Evolutionary conservation across 2,329 filamentous ascomycete species (phyloP).

Genomic region (Xylaria sp.): DNA sequence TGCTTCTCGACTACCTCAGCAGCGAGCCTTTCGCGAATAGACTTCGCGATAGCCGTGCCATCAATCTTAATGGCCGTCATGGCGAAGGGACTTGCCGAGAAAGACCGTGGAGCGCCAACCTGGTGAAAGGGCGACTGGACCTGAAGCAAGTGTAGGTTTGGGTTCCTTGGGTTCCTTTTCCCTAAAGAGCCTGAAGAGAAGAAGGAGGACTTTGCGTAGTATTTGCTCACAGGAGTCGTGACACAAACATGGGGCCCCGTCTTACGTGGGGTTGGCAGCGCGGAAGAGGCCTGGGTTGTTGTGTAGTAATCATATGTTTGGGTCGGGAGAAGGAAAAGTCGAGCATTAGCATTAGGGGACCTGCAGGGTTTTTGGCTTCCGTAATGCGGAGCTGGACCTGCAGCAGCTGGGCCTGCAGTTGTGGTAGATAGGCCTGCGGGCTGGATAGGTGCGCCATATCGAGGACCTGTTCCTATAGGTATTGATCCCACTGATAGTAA

Average conservation of each 20-base stretch:
- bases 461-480: neutral
- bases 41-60: constrained; percentile 93
- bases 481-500: neutral
- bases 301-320: constrained; percentile 34
- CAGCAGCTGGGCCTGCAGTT: neutral
- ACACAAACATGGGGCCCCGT: constrained; percentile 23
- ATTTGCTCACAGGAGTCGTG: constrained; percentile 27
- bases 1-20: constrained; percentile 84
- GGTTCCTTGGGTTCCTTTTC: too few species aligned
- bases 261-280: constrained; percentile 33
- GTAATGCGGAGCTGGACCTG: constrained; percentile 39
- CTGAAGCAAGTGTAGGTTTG: constrained; percentile 16
- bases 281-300: constrained; percentile 30
- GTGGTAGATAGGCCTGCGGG: neutral
- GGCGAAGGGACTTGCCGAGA: constrained; percentile 62
- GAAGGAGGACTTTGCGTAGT: constrained; percentile 16
- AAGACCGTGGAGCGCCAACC: constrained; percentile 45
- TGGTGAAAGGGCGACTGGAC: constrained; percentile 33
- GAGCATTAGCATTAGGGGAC: constrained; percentile 25
- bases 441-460: neutral
- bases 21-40: constrained; percentile 84
- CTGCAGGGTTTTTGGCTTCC: constrained; percentile 42
- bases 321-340: constrained; percentile 32
- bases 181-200: too few species aligned
- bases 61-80: constrained; percentile 95